Evolutionary conservation across 495 filamentous ascomycete genomes (phyloP), one percentile per base, ranked within the genome.

Genomic region (Hypoxylon fragiforme): DNA sequence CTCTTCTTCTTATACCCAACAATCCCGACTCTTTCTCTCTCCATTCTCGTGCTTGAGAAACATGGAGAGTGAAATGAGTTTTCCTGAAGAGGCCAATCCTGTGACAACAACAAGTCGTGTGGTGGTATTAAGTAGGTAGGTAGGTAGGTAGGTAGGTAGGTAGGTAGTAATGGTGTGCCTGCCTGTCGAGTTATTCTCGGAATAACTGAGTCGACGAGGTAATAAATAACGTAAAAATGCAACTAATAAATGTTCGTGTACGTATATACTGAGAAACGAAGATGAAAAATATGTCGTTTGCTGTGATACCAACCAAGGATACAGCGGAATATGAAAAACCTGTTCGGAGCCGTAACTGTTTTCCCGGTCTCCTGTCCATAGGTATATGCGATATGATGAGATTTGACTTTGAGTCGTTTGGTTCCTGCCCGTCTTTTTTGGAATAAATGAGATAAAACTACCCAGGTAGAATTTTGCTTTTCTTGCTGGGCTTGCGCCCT

Each of bases 401-500:
- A n/a, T n/a, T n/a, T n/a, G 52, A 47, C 44, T 41, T 60, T 36
- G 44, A 45, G 54, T 59, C 57, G 22, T 45, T 52, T 44, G 53
- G 52, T 57, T 28, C 49, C 57, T 54, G 60, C 60, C 55, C 53
- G 49, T 51, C 12, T 57, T 50, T 44, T n/a, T n/a, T n/a, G n/a
- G n/a, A 26, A 41, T 57, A 50, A 56, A 51, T 57, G 37, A 31
- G 46, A n/a, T n/a, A n/a, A n/a, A n/a, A n/a, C n/a, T n/a, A n/a
- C n/a, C n/a, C n/a, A n/a, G n/a, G n/a, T n/a, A n/a, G n/a, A 50
- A 62, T 46, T 15, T 38, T 51, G 41, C 53, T 52, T 55, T 57
- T 45, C 47, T 50, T 58, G 40, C 9, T 55, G 54, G 61, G 64
- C 64, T 64, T 44, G 64, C 64, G 64, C 61, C 60, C 47, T 58